Evolutionary conservation across 805 yeast species (phyloP).

Genomic region (Ogataea nitratoaversa): DNA sequence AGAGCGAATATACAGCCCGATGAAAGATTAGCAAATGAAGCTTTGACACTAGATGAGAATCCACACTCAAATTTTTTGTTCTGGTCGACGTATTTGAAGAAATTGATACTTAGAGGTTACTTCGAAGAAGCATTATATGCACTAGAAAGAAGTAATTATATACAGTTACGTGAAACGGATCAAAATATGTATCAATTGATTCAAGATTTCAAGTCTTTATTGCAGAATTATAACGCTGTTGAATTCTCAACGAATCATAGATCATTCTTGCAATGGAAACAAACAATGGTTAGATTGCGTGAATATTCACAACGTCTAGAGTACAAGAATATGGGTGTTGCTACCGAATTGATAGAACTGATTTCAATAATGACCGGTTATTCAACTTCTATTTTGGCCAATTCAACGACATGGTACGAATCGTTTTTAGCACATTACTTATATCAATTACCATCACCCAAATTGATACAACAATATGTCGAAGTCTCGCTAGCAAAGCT

Average conservation of each 20-base stretch:
- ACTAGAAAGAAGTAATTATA: constrained; percentile 40
- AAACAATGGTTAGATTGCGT: constrained; percentile 44
- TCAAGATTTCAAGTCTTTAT: constrained; percentile 36
- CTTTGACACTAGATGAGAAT: constrained; percentile 34
- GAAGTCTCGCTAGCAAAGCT: constrained; percentile 30
- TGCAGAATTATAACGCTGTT: constrained; percentile 36
- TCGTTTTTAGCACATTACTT: constrained; percentile 38
- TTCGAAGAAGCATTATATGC: constrained; percentile 51
- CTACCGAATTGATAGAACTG: constrained; percentile 38
- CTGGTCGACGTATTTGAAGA: constrained; percentile 58
- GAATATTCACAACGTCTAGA: constrained; percentile 32
- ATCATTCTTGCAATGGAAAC: constrained; percentile 48
- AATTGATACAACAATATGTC: constrained; percentile 39
- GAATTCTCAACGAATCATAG: constrained; percentile 34
- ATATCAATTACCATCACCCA: constrained; percentile 54
- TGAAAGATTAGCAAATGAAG: constrained; percentile 42
- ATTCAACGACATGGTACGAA: constrained; percentile 67
- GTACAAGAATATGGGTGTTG: constrained; percentile 26
- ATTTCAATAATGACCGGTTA: constrained; percentile 44
- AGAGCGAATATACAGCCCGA: constrained; percentile 66
- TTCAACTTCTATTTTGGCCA: constrained; percentile 43
- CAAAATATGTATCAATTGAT: constrained; percentile 34
- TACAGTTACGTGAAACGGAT: constrained; percentile 31
- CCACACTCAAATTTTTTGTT: constrained; percentile 51
- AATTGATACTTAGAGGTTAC: constrained; percentile 57